These are phyloP conservation scores for Epichloe scottii DNA, from an alignment of 2,329 filamentous ascomycete species.

Conservation along the genomic window DNA sequence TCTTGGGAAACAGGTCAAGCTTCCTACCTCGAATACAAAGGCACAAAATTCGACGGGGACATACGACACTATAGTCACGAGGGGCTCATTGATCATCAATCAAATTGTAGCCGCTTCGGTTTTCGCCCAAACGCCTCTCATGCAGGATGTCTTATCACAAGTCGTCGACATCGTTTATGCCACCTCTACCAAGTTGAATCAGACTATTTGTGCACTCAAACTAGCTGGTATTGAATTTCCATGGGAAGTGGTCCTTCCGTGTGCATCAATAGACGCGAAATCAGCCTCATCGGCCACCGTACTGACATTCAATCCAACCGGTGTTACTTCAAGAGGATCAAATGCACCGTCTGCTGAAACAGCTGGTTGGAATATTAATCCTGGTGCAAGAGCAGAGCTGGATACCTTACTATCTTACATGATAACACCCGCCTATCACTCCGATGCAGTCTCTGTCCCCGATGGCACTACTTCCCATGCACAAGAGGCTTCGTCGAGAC, in stretches of 20 bases:
- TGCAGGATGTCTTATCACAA: slow-evolving; percentile 12
- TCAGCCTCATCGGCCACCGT: background rate
- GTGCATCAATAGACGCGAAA: slow-evolving; percentile 3
- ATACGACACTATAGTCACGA: slow-evolving; percentile 8
- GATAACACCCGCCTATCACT: background rate
- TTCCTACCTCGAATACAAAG: background rate
- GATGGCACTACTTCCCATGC: background rate
- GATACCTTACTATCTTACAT: background rate
- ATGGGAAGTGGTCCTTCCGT: slow-evolving; percentile 10
- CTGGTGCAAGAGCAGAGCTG: background rate
- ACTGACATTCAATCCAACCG: slow-evolving; percentile 3
- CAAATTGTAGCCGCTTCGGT: slow-evolving; percentile 8
- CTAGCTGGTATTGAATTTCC: slow-evolving; percentile 5
- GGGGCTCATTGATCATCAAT: slow-evolving; percentile 12
- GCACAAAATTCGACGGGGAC: slow-evolving; percentile 5
- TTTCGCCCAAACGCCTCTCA: slow-evolving; percentile 3
- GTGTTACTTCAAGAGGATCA: background rate
- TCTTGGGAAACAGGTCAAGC: slow-evolving; percentile 7
- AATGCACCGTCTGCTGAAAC: background rate
- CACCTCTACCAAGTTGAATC: slow-evolving; percentile 8
- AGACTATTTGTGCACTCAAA: slow-evolving; percentile 11
- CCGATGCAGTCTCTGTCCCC: background rate
- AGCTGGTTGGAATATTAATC: background rate
- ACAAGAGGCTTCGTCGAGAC: background rate
- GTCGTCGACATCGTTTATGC: slow-evolving; percentile 10